Evolutionary conservation across 345 rosid species (phyloP).

Genomic region (Aquilaria yunnanensis): DNA sequence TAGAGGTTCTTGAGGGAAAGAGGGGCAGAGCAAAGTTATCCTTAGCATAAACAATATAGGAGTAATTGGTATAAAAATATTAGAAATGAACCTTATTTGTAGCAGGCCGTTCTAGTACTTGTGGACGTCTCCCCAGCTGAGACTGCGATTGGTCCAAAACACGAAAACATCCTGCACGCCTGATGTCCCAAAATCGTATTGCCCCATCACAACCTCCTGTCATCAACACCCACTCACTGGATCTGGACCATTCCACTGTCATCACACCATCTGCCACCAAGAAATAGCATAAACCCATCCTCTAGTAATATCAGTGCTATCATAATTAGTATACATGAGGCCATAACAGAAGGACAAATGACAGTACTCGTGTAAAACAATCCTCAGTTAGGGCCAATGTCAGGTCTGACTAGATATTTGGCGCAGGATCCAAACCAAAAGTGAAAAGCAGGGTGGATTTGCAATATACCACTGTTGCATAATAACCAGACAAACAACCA

Average conservation of each 20-base stretch:
- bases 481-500: too few species aligned
- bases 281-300: slow-evolving; percentile 6
- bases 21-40: too few species aligned
- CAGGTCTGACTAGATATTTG: too few species aligned
- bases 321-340: neutral
- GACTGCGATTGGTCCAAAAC: slow-evolving; percentile 85
- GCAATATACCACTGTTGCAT: too few species aligned
- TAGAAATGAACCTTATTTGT: slow-evolving; percentile 43
- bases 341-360: neutral
- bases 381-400: too few species aligned
- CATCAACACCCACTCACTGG: slow-evolving; percentile 86
- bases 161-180: slow-evolving; percentile 88
- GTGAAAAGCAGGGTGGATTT: too few species aligned
- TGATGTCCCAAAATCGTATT: slow-evolving; percentile 95
- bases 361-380: neutral
- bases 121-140: slow-evolving; percentile 83
- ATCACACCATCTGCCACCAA: slow-evolving; percentile 74
- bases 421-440: too few species aligned
- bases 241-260: slow-evolving; percentile 94
- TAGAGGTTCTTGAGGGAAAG: too few species aligned
- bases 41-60: neutral
- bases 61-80: neutral
- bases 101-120: slow-evolving; percentile 39
- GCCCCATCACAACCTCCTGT: slow-evolving; percentile 99
- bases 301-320: neutral